phyloP scores from a whole-genome alignment of 2,329 filamentous ascomycete genomes.

The Botrytis aclada region DNA sequence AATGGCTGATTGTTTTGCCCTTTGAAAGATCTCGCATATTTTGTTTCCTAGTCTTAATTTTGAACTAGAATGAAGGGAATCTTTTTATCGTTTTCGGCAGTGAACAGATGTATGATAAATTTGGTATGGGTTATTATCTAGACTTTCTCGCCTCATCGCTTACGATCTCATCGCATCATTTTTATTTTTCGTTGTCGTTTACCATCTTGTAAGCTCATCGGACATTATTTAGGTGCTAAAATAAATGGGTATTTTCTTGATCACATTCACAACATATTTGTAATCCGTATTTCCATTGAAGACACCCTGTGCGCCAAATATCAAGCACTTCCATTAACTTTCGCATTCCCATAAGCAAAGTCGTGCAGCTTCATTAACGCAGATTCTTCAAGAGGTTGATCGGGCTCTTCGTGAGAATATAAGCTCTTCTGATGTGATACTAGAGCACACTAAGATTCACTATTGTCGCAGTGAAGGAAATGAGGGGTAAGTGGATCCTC shows the following conservation, averaged over 20 bases:
- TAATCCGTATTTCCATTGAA: neutral
- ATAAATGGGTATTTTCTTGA: too few relatives aligned
- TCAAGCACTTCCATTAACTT: neutral
- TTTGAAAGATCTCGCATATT: too few relatives aligned
- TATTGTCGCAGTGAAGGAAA: neutral
- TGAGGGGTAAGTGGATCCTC: neutral
- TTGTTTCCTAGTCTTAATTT: neutral
- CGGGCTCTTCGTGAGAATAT: neutral
- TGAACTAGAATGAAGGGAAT: neutral
- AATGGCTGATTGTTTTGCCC: too few relatives aligned
- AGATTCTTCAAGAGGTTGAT: neutral
- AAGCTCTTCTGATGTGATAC: too few relatives aligned
- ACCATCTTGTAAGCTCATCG: neutral
- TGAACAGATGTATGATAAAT: too few relatives aligned
- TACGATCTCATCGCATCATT: neutral
- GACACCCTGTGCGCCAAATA: neutral
- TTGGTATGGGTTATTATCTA: too few relatives aligned
- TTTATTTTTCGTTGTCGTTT: neutral
- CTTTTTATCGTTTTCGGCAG: neutral
- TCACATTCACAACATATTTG: too few relatives aligned
- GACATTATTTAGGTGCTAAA: fast-evolving
- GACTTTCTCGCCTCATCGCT: too few relatives aligned
- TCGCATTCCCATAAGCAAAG: neutral
- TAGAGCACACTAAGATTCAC: neutral
- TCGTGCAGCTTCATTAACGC: neutral